These are phyloP conservation scores for Luffa aegyptiaca DNA, from an alignment of 306 rosid genomes.

Conservation along the genomic window DNA sequence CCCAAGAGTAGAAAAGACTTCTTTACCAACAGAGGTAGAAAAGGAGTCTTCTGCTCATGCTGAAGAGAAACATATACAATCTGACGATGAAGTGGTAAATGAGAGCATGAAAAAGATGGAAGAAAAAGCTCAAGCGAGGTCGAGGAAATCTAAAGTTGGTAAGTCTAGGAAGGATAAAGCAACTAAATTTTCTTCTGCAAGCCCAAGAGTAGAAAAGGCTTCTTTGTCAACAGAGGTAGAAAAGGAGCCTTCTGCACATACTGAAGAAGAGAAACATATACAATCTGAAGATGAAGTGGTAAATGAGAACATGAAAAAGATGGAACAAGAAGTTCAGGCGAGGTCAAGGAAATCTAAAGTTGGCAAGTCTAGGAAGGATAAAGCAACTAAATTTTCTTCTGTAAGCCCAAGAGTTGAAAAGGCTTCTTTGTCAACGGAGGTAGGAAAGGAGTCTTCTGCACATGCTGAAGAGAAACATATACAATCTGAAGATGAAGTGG, in stretches of 20 bases:
- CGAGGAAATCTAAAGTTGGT: background rate
- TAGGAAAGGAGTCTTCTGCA: conserved; percentile 23
- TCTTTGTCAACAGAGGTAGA: conserved; percentile 16
- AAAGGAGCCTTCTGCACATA: conserved; percentile 20
- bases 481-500: conserved; percentile 18
- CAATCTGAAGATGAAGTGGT: background rate
- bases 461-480: conserved; percentile 19
- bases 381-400: background rate
- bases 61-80: conserved; percentile 22
- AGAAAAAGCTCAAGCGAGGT: conserved; percentile 3
- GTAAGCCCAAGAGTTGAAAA: background rate
- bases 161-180: background rate
- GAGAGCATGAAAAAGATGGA: background rate
- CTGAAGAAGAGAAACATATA: conserved; percentile 18
- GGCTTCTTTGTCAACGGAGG: conserved; percentile 15
- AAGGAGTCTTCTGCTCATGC: conserved; percentile 18
- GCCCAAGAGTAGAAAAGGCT: background rate
- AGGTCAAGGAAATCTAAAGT: background rate
- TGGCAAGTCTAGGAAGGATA: background rate
- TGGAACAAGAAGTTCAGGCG: conserved; percentile 4
- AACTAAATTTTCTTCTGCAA: background rate
- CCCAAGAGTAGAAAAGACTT: background rate
- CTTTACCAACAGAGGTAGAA: conserved; percentile 22
- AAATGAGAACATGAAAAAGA: background rate
- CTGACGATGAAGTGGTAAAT: conserved; percentile 5